Evolutionary conservation across 805 yeast genomes (phyloP), one percentile per base, ranked within the genome.

Genomic region (Zygosaccharomyces bailii): DNA sequence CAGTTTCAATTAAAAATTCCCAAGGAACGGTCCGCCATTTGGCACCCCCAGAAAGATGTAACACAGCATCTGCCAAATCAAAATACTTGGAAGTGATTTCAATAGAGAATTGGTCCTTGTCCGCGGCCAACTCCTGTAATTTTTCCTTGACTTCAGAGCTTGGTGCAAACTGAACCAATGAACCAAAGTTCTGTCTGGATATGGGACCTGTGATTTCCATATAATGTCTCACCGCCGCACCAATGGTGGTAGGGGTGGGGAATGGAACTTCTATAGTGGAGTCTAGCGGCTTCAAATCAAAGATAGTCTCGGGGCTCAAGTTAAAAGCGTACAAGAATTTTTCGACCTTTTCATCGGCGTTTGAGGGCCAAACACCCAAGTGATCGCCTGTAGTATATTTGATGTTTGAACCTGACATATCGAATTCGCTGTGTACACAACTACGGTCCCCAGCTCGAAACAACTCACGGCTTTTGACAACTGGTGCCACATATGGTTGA

Each of bases 361-460:
- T 91, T 18, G 93, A 86, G 27, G 97, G 93, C 95, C 96, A 87
- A 45, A 93, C 72, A 11, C 96, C 98, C 50, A 93, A 68, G 68
- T 91, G 98, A 64, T 91, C 99, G 66, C 99, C 99, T 3, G 99
- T 91, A 38, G 91, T 73, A 67, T 91, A 91, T 56, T 83, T 80
- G 59, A 93, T 71, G 57, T 83, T 84, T 3, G 91, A 75, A 21
- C 70, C 78, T 1, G 88, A 74, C 29, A 89, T 68, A 60, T 91
- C 97, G 55, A 91, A 81, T 67, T 93, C 98, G 39, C 84, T 79
- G 62, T 91, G 98, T 48, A 91, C 79, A 70, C 98, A 91, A 53
- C 82, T 81, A 70, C 98, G 82, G 19, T 73, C 70, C 14, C 58
- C 51, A 0, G 79, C 68, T 47, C 72, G 71, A 72, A 90, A 90